A percentile compares a stretch with the other conserved stretches of the same genome.
phyloP scores from a whole-genome alignment of 257 asterid species.

The Solanum okadae region DNA sequence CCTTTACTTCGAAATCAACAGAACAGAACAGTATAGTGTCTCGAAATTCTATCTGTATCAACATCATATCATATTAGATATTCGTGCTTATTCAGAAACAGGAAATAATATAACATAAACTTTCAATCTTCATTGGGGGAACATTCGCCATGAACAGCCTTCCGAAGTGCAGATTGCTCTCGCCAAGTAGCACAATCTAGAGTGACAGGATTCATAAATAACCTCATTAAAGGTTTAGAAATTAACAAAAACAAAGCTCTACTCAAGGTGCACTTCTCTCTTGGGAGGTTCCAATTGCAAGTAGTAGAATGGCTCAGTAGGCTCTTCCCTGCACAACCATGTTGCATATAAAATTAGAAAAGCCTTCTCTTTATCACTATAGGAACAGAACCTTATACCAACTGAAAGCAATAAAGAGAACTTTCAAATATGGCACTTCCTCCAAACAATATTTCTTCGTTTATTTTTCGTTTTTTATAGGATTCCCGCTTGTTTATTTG shows the following conservation, averaged over 20 bases:
- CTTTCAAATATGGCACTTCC: background rate
- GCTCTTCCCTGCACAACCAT: slow-evolving; percentile 78
- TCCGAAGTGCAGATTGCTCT: background rate
- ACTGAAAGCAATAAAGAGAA: background rate
- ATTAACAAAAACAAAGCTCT: background rate
- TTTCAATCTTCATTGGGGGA: background rate
- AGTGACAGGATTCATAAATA: background rate
- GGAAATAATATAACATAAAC: background rate
- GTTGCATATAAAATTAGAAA: background rate
- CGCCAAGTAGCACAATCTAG: background rate
- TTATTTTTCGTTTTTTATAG: background rate
- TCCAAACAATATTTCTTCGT: background rate
- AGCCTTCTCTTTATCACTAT: background rate
- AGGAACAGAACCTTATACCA: background rate
- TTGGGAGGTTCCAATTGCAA: slow-evolving; percentile 85
- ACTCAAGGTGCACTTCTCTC: slow-evolving; percentile 51
- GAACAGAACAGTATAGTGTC: background rate
- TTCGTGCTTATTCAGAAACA: background rate
- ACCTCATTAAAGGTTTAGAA: background rate
- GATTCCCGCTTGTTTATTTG: background rate
- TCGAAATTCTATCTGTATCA: background rate
- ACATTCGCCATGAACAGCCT: background rate
- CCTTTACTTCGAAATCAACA: background rate
- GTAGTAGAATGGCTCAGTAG: slow-evolving; percentile 76
- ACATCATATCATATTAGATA: background rate